Evolutionary conservation across 2,329 filamentous ascomycete genomes (phyloP), one percentile per base, ranked within the genome.

Genomic region (Diaporthe ampelina): DNA sequence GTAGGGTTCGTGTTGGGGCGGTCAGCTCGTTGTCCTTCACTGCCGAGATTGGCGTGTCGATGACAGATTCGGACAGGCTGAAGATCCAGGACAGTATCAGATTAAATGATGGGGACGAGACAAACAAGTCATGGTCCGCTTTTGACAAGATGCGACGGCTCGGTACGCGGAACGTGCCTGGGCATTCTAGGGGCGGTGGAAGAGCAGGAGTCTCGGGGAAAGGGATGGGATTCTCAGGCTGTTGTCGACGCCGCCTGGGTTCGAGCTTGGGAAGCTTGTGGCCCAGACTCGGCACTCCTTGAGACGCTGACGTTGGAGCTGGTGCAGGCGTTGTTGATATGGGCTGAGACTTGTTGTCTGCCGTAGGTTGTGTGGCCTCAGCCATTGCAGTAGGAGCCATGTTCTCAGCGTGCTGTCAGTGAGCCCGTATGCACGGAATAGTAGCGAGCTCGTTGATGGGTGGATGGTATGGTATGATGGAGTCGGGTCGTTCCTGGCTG

Each of bases 41-140:
- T 8, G 92, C 86, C 3, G 93, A 93, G 76, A 93, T 89, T 9
- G 93, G 91, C 37, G 87, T 90, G 80, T 94, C 92, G 67, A 91
- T 86, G 58, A 98, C 94, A 5, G 94, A 91, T 79, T 98, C 95
- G 58, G 95, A 92, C 29, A 99, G 90, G 13, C 91, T 90, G 83
- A 98, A 98, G 76, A 98, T 88, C 84, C 98, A 99, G 26, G 94
- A 91, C 74, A 94, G 86, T 57, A 99, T 89, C 54, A 98, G 89
- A 10, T 87, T 87, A 82, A 94, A 93, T 9, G 95, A 93, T 0
- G 92, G 87, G 0, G 95, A 98, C 0, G 90, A 85, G 24, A 95
- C 88, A 79, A 98, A 99, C 5, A 95, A 84, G 24, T 94, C 88
- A 81, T 97, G 95, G 78, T 99, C 97, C 65, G 90, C 86, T 2